Conservation (phyloP, 208 protist species). For the Acanthamoeba castellanii region DNA sequence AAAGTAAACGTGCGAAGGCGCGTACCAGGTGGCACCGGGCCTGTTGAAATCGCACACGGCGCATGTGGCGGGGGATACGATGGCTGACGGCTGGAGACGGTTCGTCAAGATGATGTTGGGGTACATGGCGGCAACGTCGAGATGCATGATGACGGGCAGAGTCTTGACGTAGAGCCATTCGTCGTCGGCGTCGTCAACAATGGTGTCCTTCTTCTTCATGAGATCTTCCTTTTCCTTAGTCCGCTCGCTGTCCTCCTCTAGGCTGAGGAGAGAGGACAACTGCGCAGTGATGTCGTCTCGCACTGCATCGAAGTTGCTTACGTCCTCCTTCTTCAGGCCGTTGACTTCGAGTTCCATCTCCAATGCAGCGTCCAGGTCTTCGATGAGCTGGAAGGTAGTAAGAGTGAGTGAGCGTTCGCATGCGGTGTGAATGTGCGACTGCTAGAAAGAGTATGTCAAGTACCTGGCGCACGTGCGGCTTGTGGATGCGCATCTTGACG, state of each 20-base stretch:
- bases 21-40: constrained; percentile 90
- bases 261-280: constrained; percentile 5
- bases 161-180: constrained; percentile 80
- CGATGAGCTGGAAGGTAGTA: constrained; percentile 91
- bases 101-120: constrained; percentile 99
- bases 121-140: constrained; percentile 99
- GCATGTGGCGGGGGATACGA: constrained; percentile 96
- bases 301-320: constrained; percentile 92
- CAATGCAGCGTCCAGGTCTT: constrained; percentile 94
- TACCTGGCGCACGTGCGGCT: constrained; percentile 62
- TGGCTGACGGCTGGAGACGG: constrained; percentile 93
- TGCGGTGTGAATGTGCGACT: background rate
- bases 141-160: constrained; percentile 99
- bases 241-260: constrained; percentile 60
- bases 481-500: constrained; percentile 74
- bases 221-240: constrained; percentile 86
- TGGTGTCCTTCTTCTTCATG: background rate
- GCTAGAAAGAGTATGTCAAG: background rate
- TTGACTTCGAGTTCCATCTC: constrained; percentile 87
- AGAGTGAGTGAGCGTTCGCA: background rate
- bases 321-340: constrained; percentile 91
- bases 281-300: constrained; percentile 72
- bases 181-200: background rate
- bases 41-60: constrained; percentile 98
- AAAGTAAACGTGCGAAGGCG: background rate